Evolutionary conservation across 177 flowering plant genomes (phyloP), one percentile per base, ranked within the genome.

Genomic region (Vitis hybrid): DNA sequence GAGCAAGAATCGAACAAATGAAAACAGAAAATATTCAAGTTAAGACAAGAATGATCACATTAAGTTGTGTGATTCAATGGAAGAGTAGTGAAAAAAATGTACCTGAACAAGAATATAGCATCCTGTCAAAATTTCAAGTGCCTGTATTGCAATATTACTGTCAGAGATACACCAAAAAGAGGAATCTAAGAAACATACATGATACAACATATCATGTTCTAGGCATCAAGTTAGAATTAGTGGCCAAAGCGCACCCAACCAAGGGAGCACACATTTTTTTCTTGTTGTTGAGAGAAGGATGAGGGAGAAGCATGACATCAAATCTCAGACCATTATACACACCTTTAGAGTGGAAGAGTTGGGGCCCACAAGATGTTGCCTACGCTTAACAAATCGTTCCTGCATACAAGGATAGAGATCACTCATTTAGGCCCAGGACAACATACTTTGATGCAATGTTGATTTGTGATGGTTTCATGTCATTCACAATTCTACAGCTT

Each of bases 21-120:
- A 15, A 31, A 29, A 15, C 15, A 39, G 64, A 9, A 33, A 13
- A 6, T 33, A 62, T 62, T 12, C 51, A 62, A 26, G 29, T 26
- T 33, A 60, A 13, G 45, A 39, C 45, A 39, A 39, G 3, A 45
- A 59, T 7, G 60, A 14, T 39, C 26, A 50, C 19, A 65, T 22
- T 45, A 22, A 14, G 4, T 59, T 10, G 15, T 19, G 10, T 0
- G 11, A 3, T 50, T 31, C 18, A 55, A 39, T 6, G 48, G 29
- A 65, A 52, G 45, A 73, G 9, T 3, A 67, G 16, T 19, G 45
- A 39, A 5, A 45, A n/a, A 18, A 53, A 76, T 70, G 56, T 53
- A 93, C 99, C 94, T 95, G 94, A 78, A 93, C 85, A 70, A 93
- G 85, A 71, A 95, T 90, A 74, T 93, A 95, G 84, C 98, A 95